These are phyloP conservation scores for Solanum paucissectum DNA, from an alignment of 257 asterid species.

Conservation along the genomic window DNA sequence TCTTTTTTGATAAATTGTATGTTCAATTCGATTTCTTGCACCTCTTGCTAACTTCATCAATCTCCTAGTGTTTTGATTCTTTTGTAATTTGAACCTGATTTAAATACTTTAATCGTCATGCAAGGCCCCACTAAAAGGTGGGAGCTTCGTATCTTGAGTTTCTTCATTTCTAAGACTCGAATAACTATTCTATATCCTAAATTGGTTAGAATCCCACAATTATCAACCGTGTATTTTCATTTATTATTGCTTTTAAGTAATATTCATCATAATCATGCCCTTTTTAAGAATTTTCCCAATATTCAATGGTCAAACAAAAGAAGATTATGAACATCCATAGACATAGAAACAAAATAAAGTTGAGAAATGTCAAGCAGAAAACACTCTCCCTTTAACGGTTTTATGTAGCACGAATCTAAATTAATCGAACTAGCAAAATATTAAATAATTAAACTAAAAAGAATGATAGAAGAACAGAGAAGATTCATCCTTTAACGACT, in stretches of 20 bases:
- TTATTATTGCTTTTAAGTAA: background rate
- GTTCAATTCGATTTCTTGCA: background rate
- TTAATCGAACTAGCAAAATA: background rate
- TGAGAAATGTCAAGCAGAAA: background rate
- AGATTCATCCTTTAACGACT: background rate
- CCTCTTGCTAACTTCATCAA: background rate
- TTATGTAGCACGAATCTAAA: background rate
- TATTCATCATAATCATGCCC: background rate
- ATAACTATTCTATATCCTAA: background rate
- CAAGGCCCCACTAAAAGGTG: background rate
- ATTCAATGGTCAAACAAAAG: background rate
- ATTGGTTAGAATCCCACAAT: background rate
- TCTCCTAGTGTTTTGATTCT: background rate
- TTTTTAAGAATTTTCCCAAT: background rate
- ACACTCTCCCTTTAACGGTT: background rate
- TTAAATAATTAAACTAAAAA: background rate
- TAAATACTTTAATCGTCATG: background rate
- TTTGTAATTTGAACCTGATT: background rate
- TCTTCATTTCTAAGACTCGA: background rate
- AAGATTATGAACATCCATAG: background rate
- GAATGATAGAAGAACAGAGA: background rate
- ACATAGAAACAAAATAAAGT: background rate
- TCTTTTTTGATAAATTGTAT: background rate
- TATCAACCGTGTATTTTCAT: background rate
- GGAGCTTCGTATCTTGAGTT: background rate